Evolutionary conservation across 176 grass and related monocot species (phyloP), one percentile per base, ranked within the genome.

Genomic region (Avena insularis): DNA sequence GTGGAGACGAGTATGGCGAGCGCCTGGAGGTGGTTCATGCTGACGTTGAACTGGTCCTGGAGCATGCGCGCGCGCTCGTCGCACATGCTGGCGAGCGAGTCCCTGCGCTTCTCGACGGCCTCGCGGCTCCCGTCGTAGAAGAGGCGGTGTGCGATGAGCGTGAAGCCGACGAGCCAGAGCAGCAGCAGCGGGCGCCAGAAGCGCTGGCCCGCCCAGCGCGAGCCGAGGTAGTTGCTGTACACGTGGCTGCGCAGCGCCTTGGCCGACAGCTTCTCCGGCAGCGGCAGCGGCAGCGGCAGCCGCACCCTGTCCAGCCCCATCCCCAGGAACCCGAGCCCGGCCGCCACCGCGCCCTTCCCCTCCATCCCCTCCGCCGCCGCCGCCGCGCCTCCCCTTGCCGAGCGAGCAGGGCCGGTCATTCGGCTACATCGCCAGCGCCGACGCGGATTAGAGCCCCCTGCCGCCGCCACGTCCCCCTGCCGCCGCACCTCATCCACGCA

Each of bases 41-140:
- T 93, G 88, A 99, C 97, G 84, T 99, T 99, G 82, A 99, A 94
- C 89, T 99, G 97, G 59, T 99, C 97, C 82, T 99, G 97, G 33
- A 99, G 97, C 97, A 99, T 99, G 67, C 97, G 87, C 0, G 94
- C 90, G 27, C 97, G 87, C 86, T 99, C 94, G 66, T 99, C 97
- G 63, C 97, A 99, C 97, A 99, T 97, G 88, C 85, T 94, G 46
- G 80, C 85, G 13, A 99, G 97, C 23, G 82, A 79, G 43, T 99
- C 97, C 57, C 85, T 78, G 20, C 89, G 89, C 91, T 94, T 96
- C 3, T 86, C 92, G 19, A 89, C 66, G 63, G 88, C 87, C 36
- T 82, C 48, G 25, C 56, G 55, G 88, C 50, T 84, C 78, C 90
- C 88, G 60, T 61, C 17, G 29, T 19, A 25, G 47, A 88, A 81